Conservation (phyloP, 768 basidiomycete species). For the Chiua virens region DNA sequence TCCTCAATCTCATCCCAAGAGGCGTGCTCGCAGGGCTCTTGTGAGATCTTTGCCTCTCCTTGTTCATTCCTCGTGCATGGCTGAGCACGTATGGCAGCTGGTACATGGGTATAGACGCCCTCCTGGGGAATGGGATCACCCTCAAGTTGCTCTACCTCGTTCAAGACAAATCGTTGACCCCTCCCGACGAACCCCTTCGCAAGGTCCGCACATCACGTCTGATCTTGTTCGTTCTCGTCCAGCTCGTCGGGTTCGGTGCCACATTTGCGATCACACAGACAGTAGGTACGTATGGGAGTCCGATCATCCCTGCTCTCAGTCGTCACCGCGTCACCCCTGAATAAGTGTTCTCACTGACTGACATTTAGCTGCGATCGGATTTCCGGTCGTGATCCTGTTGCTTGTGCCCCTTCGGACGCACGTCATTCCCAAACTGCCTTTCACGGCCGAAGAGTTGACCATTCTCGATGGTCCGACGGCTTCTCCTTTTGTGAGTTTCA, state of each 20-base stretch:
- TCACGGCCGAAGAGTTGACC: constrained; percentile 73
- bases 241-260: constrained; percentile 81
- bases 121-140: constrained; percentile 81
- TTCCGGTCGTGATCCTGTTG: constrained; percentile 84
- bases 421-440: constrained; percentile 72
- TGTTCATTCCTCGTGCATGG: background rate
- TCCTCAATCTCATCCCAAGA: constrained; percentile 78
- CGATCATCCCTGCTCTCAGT: background rate
- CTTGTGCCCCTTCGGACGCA: constrained; percentile 74
- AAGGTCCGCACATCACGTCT: constrained; percentile 75
- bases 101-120: constrained; percentile 89
- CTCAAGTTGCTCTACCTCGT: constrained; percentile 78
- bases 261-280: constrained; percentile 93
- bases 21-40: constrained; percentile 85
- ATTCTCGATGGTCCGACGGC: constrained; percentile 92
- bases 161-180: constrained; percentile 64
- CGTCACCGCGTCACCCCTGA: too few relatives aligned
- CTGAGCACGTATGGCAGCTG: constrained; percentile 46
- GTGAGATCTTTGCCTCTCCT: constrained; percentile 42
- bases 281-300: constrained; percentile 50
- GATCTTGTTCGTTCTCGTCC: constrained; percentile 66
- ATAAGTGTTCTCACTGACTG: too few relatives aligned
- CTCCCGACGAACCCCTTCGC: constrained; percentile 66
- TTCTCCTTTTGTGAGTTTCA: constrained; percentile 61
- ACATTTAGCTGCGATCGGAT: constrained; percentile 77